Percentiles rank a stretch among this genome's conserved stretches.
These are phyloP conservation scores for Verticillium nubilum DNA, from an alignment of 2,329 filamentous ascomycete species.

Conservation along the genomic window DNA sequence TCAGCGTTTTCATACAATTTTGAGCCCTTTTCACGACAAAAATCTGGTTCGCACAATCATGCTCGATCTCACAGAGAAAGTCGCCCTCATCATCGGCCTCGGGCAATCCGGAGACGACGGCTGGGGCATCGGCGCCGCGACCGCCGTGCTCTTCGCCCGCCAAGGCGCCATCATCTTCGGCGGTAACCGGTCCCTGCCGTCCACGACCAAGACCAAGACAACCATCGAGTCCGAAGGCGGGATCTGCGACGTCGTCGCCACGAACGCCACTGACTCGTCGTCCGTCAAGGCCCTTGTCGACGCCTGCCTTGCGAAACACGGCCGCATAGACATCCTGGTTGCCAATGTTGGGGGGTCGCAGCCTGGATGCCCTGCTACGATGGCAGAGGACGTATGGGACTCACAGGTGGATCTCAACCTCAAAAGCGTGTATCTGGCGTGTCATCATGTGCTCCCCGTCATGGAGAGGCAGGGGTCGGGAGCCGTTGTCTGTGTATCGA, in stretches of 20 bases:
- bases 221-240: slow-evolving; percentile 28
- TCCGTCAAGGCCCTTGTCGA: slow-evolving; percentile 49
- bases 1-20: too few relatives aligned
- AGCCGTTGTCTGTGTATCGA: slow-evolving; percentile 41
- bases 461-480: slow-evolving; percentile 44
- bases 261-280: slow-evolving; percentile 44
- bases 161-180: slow-evolving; percentile 45
- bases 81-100: slow-evolving; percentile 39
- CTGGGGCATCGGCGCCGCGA: slow-evolving; percentile 47
- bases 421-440: slow-evolving; percentile 48
- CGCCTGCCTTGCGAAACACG: slow-evolving; percentile 43
- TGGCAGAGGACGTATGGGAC: slow-evolving; percentile 46
- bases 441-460: slow-evolving; percentile 45
- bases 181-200: slow-evolving; percentile 38
- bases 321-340: slow-evolving; percentile 53
- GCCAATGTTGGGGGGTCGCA: slow-evolving; percentile 57
- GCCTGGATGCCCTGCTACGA: slow-evolving; percentile 40
- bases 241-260: slow-evolving; percentile 32
- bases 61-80: slow-evolving; percentile 33
- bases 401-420: slow-evolving; percentile 48
- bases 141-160: slow-evolving; percentile 38
- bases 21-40: too few relatives aligned
- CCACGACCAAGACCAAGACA: slow-evolving; percentile 31
- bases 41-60: too few relatives aligned
- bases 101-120: slow-evolving; percentile 36